Evolutionary conservation across 495 filamentous ascomycete genomes (phyloP).

Genomic region (Extremus antarcticus): DNA sequence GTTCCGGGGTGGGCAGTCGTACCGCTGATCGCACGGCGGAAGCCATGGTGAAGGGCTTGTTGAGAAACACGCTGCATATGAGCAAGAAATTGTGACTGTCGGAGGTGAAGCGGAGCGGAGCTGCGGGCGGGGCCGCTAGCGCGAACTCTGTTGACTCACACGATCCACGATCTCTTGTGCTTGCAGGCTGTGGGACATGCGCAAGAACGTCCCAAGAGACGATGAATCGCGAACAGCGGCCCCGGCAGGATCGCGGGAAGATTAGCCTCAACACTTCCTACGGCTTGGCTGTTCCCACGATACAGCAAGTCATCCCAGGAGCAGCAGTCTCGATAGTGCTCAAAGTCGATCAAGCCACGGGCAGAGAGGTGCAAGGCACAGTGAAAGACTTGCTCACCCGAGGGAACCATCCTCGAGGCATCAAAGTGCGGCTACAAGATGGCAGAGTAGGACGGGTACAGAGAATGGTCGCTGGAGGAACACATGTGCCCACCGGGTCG

Average conservation of each 20-base stretch:
- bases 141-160: too few relatives aligned
- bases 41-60: constrained; percentile 4
- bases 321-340: constrained; percentile 56
- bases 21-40: constrained; percentile 50
- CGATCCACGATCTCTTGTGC: too few relatives aligned
- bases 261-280: not conserved
- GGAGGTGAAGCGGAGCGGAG: not conserved
- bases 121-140: too few relatives aligned
- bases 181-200: not conserved
- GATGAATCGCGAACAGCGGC: constrained; percentile 14
- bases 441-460: constrained; percentile 62
- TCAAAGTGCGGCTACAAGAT: constrained; percentile 61
- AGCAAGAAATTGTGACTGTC: not conserved
- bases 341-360: constrained; percentile 61
- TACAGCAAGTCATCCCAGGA: constrained; percentile 42
- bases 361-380: constrained; percentile 50
- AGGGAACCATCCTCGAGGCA: constrained; percentile 61
- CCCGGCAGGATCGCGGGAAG: constrained; percentile 1
- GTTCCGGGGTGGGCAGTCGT: constrained; percentile 55
- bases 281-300: constrained; percentile 35
- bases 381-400: constrained; percentile 54
- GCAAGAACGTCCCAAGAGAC: not conserved
- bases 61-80: too few relatives aligned
- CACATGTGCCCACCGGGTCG: not conserved
- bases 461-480: constrained; percentile 30